Percentiles rank a stretch among this genome's conserved stretches.
Evolutionary conservation across 148 eudicot genomes (phyloP).

Genomic region (Rhododendron kiyosumense): DNA sequence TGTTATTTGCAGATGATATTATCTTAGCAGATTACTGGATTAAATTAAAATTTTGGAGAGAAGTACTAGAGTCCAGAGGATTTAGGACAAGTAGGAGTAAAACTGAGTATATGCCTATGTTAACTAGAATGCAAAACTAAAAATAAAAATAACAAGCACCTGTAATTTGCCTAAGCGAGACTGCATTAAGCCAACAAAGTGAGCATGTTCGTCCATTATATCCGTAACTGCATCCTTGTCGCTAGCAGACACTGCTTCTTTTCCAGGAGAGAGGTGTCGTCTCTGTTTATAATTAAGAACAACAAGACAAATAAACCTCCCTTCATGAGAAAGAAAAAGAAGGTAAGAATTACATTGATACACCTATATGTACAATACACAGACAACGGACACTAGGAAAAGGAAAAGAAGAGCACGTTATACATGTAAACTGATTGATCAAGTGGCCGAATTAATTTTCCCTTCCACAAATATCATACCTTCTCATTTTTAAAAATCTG

Average conservation of each 20-base stretch:
- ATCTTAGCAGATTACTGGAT: too few relatives aligned
- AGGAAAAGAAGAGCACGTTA: background rate
- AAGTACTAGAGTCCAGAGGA: too few relatives aligned
- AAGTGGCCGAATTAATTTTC: background rate
- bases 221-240: slow-evolving; percentile 63
- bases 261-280: slow-evolving; percentile 38
- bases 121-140: background rate
- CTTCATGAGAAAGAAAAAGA: slow-evolving; percentile 1
- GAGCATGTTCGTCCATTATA: slow-evolving; percentile 65
- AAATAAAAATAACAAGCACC: slow-evolving; percentile 28
- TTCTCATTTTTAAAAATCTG: background rate
- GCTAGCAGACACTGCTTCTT: slow-evolving; percentile 41
- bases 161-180: slow-evolving; percentile 83
- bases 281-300: slow-evolving; percentile 32
- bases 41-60: too few relatives aligned
- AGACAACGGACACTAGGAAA: background rate
- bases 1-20: too few relatives aligned
- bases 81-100: too few relatives aligned
- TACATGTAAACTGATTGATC: background rate
- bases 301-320: slow-evolving; percentile 11
- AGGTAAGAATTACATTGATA: background rate
- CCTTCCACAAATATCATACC: background rate
- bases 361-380: background rate
- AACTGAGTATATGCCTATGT: too few relatives aligned
- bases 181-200: slow-evolving; percentile 74